Base-by-base conservation (phyloP, 352 stramenopile species). In the Pythium monospermum region DNA sequence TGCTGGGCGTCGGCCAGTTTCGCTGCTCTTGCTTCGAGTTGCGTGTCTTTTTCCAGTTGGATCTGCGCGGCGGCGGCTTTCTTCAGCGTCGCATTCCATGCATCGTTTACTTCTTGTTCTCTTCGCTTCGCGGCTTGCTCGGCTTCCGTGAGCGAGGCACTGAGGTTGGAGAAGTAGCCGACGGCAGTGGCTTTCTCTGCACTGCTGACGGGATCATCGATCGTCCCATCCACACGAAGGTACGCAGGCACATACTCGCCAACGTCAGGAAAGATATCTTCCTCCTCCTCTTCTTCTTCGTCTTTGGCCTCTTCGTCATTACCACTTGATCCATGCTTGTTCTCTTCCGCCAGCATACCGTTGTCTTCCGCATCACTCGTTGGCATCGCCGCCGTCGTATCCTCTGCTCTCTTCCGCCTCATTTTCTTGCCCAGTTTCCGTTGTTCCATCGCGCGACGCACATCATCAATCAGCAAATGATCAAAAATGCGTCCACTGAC, bases 221-320 rank as follows among this genome's bases (percentile, higher is more conserved):
- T 6, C 1, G 50, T 45, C 6, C 58, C 22, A 18, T 65, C 57
- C 18, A 71, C 61, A 7, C 76, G 74, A 30, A 72, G 60, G n/a
- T 86, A 69, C 1, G 85, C 68, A 1, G 81, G 81, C 4, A 91
- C 63, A 46, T 89, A 89, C 18, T 87, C 76, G 2, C 75, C 76
- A 12, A 74, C 75, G 21, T 89, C 73, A 1, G 73, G 69, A 38
- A 91, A 91, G 11, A 91, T 91, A 56, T 89, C 76, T 53, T 87
- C 75, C 6, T 85, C 73, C 1, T 83, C 66, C 2, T 73, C 66
- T 1, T 82, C 61, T 0, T 61, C 65, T 27, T 43, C 23, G 27
- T 45, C 38, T 15, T 25, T 31, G 21, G 38, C 12, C 31, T 19
- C 3, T 19, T 27, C 18, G 19, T 28, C 4, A 21, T 5, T 31